Evolutionary conservation across 2,329 filamentous ascomycete species (phyloP).

Genomic region (Parastagonospora nodorum): DNA sequence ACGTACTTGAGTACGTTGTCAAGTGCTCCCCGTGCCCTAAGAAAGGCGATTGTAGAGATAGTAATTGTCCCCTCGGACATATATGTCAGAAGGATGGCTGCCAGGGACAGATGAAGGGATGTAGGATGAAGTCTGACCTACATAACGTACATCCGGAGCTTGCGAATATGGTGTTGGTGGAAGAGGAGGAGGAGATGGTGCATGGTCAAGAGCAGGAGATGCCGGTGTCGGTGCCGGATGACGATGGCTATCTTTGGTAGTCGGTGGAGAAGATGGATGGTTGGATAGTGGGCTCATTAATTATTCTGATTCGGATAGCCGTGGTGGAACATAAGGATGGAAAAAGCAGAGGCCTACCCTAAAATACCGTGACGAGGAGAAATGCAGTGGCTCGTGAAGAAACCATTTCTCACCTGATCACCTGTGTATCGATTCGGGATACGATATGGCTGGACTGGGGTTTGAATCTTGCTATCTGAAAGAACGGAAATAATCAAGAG

Average conservation of each 20-base stretch:
- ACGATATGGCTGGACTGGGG: no score
- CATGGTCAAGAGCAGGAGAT: neutral
- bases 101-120: constrained; percentile 21
- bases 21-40: constrained; percentile 50
- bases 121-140: constrained; percentile 29
- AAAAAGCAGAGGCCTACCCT: no score
- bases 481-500: no score
- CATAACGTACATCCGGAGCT: constrained; percentile 27
- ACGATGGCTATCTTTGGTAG: neutral
- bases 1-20: constrained; percentile 53
- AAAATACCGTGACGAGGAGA: no score
- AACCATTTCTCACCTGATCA: no score
- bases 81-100: constrained; percentile 46
- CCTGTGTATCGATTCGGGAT: no score
- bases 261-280: no score
- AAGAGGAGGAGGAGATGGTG: constrained; percentile 1
- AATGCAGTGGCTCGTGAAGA: no score
- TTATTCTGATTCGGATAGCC: no score
- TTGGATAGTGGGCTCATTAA: no score
- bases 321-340: no score
- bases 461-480: no score
- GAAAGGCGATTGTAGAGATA: constrained; percentile 49
- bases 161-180: constrained; percentile 24
- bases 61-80: constrained; percentile 55
- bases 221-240: neutral